A percentile compares a stretch with the other conserved stretches of the same genome.
phyloP scores from a whole-genome alignment of 2,329 filamentous ascomycete genomes.

The Phyllachora maydis region DNA sequence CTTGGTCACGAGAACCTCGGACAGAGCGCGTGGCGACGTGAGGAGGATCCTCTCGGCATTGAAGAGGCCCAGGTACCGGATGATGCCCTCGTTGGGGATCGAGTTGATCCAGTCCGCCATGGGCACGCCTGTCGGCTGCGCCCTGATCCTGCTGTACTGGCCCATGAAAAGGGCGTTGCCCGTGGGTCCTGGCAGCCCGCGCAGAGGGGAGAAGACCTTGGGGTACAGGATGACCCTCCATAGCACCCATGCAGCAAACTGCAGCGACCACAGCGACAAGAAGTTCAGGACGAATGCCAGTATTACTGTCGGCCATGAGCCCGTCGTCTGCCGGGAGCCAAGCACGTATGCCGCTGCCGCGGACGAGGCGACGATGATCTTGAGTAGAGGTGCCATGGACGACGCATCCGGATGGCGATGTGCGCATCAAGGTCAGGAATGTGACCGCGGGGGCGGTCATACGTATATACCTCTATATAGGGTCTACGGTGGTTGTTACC shows the following conservation, averaged over 20 bases:
- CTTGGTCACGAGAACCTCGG: conserved; percentile 47
- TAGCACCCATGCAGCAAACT: conserved; percentile 14
- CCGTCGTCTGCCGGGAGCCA: too few species aligned
- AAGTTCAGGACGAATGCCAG: conserved; percentile 13
- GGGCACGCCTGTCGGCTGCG: conserved; percentile 19
- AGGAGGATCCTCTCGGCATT: conserved; percentile 43
- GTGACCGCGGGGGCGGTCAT: too few species aligned
- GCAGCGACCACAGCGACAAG: conserved; percentile 12
- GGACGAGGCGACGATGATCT: too few species aligned
- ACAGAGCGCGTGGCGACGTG: conserved; percentile 41
- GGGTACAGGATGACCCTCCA: conserved; percentile 26
- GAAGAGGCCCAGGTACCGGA: conserved; percentile 41
- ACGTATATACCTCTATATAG: too few species aligned
- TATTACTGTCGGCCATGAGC: too few species aligned
- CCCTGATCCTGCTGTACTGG: conserved; percentile 19
- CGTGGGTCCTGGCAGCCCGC: conserved; percentile 21
- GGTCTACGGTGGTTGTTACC: too few species aligned
- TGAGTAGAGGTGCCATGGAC: too few species aligned
- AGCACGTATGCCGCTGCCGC: too few species aligned
- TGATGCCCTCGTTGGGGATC: conserved; percentile 46
- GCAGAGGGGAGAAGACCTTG: conserved; percentile 25
- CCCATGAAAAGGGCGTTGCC: conserved; percentile 23
- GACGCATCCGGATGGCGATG: too few species aligned
- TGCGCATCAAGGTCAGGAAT: too few species aligned
- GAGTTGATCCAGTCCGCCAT: conserved; percentile 28